Conservation (phyloP, 2,329 filamentous ascomycete species). For the Botrytis deweyae region DNA sequence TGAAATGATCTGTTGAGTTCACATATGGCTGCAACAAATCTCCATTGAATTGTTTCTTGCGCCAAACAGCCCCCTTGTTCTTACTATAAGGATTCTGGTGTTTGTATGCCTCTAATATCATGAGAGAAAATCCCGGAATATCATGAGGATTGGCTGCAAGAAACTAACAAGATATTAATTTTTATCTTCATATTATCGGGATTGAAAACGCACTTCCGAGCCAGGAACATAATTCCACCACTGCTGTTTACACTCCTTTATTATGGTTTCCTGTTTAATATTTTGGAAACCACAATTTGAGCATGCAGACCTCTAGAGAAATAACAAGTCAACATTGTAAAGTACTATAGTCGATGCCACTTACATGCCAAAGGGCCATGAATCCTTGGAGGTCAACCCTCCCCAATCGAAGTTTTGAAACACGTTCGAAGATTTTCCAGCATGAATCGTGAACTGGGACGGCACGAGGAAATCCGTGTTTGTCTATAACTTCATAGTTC, state of each 20-base stretch:
- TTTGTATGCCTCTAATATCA: not conserved
- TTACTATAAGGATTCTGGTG: not conserved
- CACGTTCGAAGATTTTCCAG: constrained; percentile 27
- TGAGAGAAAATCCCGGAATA: constrained; percentile 21
- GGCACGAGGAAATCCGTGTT: not conserved
- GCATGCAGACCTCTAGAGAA: constrained; percentile 18
- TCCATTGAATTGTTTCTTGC: not conserved
- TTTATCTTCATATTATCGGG: no score
- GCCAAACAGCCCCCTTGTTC: not conserved
- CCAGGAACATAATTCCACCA: constrained; percentile 22
- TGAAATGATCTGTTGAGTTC: constrained; percentile 19
- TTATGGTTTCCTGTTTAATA: constrained; percentile 17
- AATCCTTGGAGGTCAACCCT: constrained; percentile 26
- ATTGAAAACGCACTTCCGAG: constrained; percentile 14
- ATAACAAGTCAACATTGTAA: not conserved
- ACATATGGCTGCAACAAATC: not conserved
- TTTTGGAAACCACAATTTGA: constrained; percentile 22
- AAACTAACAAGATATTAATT: constrained; percentile 5
- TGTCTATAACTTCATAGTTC: constrained; percentile 3
- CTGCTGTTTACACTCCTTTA: constrained; percentile 2
- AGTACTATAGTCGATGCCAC: not conserved
- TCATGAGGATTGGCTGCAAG: constrained; percentile 23
- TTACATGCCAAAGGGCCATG: constrained; percentile 23
- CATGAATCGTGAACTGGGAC: constrained; percentile 25
- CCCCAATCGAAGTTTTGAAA: constrained; percentile 22